phyloP scores from a whole-genome alignment of 768 basidiomycete genomes.

The Lentinula lateritia region DNA sequence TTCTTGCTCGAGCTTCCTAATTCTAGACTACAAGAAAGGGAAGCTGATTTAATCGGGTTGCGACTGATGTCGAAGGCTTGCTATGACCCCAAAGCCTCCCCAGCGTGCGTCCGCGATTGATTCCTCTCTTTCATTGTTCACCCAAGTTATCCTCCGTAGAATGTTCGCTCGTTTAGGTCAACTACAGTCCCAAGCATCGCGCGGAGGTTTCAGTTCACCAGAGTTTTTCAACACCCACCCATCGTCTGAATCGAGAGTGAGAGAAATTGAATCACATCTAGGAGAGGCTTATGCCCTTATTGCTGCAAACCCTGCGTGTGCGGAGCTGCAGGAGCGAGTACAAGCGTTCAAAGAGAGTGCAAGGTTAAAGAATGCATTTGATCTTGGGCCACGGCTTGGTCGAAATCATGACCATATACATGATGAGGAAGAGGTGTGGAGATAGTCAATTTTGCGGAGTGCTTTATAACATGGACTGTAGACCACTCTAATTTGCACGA shows the following conservation, averaged over 20 bases:
- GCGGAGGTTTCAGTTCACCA: conserved; percentile 20
- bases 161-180: conserved; percentile 66
- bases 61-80: conserved; percentile 79
- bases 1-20: conserved; percentile 73
- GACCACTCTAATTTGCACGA: too few relatives aligned
- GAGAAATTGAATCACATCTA: conserved; percentile 42
- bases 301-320: conserved; percentile 53
- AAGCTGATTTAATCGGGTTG: conserved; percentile 88
- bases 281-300: conserved; percentile 54
- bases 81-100: conserved; percentile 74
- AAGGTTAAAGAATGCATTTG: not conserved
- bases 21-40: conserved; percentile 73
- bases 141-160: conserved; percentile 25
- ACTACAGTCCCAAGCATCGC: conserved; percentile 38
- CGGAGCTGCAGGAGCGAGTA: conserved; percentile 24
- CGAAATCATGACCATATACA: not conserved
- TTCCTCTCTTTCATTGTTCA: not conserved
- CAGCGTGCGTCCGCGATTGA: conserved; percentile 43
- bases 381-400: not conserved
- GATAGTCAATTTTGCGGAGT: not conserved
- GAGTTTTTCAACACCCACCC: conserved; percentile 85
- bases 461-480: too few relatives aligned
- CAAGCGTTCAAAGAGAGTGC: not conserved
- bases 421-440: not conserved
- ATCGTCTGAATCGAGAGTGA: conserved; percentile 63